Percentiles rank a stretch among this genome's conserved stretches.
Evolutionary conservation across 129 eudicot species (phyloP).

Genomic region (Scalesia atractyloides): DNA sequence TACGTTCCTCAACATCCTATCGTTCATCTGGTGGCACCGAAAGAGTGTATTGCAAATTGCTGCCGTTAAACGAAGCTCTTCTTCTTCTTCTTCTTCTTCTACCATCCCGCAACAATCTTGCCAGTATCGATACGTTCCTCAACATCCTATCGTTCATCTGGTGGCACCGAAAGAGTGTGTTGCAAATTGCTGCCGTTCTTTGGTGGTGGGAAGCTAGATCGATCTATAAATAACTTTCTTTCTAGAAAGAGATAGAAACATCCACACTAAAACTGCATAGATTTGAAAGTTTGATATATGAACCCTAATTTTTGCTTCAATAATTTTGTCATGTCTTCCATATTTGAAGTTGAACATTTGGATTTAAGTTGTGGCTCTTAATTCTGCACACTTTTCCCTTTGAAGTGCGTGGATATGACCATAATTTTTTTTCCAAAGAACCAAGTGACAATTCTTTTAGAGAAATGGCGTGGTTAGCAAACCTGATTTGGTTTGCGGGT

Average conservation of each 20-base stretch:
- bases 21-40: constrained; percentile 26
- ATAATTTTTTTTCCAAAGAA: no score
- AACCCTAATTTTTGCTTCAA: no score
- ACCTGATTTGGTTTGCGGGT: no score
- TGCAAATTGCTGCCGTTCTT: constrained; percentile 13
- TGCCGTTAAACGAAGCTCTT: constrained; percentile 2
- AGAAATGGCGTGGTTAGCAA: no score
- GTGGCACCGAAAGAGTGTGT: constrained; percentile 3
- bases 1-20: constrained; percentile 41
- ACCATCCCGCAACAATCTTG: constrained; percentile 40
- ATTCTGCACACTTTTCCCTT: neutral
- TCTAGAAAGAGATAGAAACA: neutral
- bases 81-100: constrained; percentile 10
- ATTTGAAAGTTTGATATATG: no score
- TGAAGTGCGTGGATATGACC: neutral
- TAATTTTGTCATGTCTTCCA: no score
- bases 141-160: constrained; percentile 33
- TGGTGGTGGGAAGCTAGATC: constrained; percentile 23
- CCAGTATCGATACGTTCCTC: constrained; percentile 45
- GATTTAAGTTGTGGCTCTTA: neutral
- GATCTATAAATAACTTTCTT: neutral
- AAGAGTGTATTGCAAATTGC: constrained; percentile 1
- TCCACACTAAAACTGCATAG: neutral
- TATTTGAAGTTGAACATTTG: no score
- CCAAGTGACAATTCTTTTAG: no score